Base-by-base conservation (phyloP, 2,329 filamentous ascomycete genomes). In the Basipetospora sp. region DNA sequence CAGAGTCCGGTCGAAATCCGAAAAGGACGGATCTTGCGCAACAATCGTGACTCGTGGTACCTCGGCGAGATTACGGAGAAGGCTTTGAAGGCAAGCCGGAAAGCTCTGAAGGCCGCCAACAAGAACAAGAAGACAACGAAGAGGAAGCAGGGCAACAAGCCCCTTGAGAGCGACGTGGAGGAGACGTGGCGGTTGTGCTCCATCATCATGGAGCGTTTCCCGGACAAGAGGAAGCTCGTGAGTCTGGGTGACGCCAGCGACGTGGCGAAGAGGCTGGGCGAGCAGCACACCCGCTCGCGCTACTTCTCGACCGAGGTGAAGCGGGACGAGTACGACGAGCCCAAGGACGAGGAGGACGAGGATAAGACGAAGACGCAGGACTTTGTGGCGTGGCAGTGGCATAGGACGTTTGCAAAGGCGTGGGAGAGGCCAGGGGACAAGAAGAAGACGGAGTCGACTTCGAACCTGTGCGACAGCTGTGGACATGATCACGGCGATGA, bases 161-260 rank as follows among this genome's bases (percentile, higher is more conserved):
- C 20, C 8, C 14, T 33, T 8, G 6, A 22, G 18, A 25, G 29
- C n/a, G 20, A 26, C 1, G 27, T 26, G 13, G 14, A 14, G 14
- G 27, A 35, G 33, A 35, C 35, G n/a, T 40, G 38, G 38, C 16
- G 31, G 26, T 22, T 40, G 3, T 40, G 38, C 32, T 27, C 27
- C n/a, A n/a, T 13, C 6, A 17, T 30, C n/a, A 25, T 52, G 10
- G 45, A 51, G 18, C 41, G 48, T 16, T 42, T 54, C 25, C 49
- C 53, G 19, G 55, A 50, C 22, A 60, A 59, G 44, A 62, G 70
- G 19, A 62, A 62, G 3, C 60, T 74, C 13, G 67, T 71, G 35
- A 69, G 63, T 42, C 56, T 74, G 34, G 62, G 65, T 48, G 67
- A 73, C 48, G 69, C 69, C 35, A 73, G 71, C 47, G 69, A 75